Evolutionary conservation across 208 protist genomes (phyloP).

Genomic region (Wallacemonas sp.): DNA sequence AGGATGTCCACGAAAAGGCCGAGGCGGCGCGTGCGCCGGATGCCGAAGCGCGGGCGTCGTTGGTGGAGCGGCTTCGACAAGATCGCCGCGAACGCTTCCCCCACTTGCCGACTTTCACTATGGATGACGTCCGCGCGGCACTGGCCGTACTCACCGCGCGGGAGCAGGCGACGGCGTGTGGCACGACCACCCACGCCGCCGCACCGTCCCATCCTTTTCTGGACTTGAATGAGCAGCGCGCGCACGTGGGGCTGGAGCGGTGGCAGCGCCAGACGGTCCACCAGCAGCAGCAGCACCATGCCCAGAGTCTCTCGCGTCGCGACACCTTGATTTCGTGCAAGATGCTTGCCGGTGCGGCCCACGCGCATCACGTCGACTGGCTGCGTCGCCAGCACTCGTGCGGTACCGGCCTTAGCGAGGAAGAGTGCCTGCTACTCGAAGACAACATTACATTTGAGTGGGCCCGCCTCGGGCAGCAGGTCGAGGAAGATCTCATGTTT

Average conservation of each 20-base stretch:
- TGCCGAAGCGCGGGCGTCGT: not conserved
- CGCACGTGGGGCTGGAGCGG: conserved; percentile 7
- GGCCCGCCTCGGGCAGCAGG: conserved; percentile 28
- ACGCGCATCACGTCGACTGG: conserved; percentile 16
- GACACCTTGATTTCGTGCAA: conserved; percentile 29
- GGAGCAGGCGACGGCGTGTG: not conserved
- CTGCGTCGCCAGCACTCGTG: conserved; percentile 1
- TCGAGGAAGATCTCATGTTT: conserved; percentile 37
- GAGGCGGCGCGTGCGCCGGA: not conserved
- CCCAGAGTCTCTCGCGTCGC: conserved; percentile 9
- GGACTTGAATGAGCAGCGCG: conserved; percentile 41
- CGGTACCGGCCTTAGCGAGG: not conserved
- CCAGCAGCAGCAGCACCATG: conserved; percentile 24
- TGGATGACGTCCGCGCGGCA: conserved; percentile 22
- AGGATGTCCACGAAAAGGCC: not conserved
- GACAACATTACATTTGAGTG: conserved; percentile 36
- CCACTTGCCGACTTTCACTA: not conserved
- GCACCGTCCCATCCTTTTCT: conserved; percentile 38
- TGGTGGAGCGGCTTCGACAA: conserved; percentile 1
- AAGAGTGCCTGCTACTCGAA: conserved; percentile 7
- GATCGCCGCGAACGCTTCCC: not conserved
- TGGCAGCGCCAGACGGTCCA: conserved; percentile 11
- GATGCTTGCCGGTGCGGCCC: conserved; percentile 44
- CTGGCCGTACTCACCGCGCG: not conserved
- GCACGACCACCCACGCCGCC: conserved; percentile 7